These are phyloP conservation scores for Tetrapyrgos nigripes DNA, from an alignment of 1,284 basidiomycete species.

Conservation along the genomic window DNA sequence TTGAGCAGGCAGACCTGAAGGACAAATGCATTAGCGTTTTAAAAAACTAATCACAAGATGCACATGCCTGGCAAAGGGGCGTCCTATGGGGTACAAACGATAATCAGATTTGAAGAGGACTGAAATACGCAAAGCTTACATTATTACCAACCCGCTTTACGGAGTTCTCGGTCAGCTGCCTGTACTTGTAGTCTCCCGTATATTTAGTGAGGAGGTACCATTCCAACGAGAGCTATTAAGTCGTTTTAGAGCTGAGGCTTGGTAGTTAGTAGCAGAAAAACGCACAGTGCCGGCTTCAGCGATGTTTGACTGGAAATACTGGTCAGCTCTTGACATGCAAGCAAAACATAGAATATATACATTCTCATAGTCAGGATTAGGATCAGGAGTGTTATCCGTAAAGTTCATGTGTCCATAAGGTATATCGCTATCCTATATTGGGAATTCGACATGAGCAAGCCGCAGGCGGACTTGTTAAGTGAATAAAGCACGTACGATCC, in stretches of 20 bases:
- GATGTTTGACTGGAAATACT: constrained; percentile 55
- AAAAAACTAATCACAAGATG: too few relatives aligned
- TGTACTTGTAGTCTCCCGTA: neutral
- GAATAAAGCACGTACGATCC: neutral
- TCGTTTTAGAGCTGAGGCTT: neutral
- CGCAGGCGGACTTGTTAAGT: neutral
- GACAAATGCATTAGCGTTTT: neutral
- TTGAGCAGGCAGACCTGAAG: constrained; percentile 60
- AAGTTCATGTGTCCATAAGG: constrained; percentile 64
- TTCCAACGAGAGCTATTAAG: constrained; percentile 44
- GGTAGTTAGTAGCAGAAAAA: constrained; percentile 4
- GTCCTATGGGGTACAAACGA: too few relatives aligned
- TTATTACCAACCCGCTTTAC: too few relatives aligned
- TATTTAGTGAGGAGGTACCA: constrained; percentile 37
- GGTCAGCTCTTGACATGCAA: too few relatives aligned
- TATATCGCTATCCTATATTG: constrained; percentile 50
- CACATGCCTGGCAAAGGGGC: too few relatives aligned
- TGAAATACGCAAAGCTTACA: too few relatives aligned
- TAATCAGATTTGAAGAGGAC: too few relatives aligned
- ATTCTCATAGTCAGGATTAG: too few relatives aligned
- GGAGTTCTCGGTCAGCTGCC: too few relatives aligned
- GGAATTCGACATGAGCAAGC: too few relatives aligned
- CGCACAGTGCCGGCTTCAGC: constrained; percentile 73
- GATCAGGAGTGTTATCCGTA: constrained; percentile 46
- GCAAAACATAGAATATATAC: constrained; percentile 44